Base-by-base conservation (phyloP, 78 protist genomes). In the Dictyostelium citrinum region DNA sequence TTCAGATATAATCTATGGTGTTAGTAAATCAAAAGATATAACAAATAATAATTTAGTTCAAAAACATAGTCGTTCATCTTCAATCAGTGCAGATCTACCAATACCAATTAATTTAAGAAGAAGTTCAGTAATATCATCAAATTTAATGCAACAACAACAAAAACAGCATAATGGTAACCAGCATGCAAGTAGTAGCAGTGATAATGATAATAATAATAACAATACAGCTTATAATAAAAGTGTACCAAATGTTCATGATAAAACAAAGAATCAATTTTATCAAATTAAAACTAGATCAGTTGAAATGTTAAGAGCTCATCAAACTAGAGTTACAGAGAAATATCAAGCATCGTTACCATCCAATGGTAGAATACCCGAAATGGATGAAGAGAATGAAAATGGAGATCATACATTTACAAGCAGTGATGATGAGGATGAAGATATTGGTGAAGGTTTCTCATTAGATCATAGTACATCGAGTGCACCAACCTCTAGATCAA, bases 251-350 rank as follows among this genome's bases (percentile, higher is more conserved):
- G 46, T 24, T n/a, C 51, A 37, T n/a, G 61, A 68, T 31, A 60
- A 78, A 78, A 29, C 33, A 67, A 24, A 70, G 10, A 80, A 80
- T 55, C 68, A 55, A 31, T 55, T 88, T 11, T 88, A 78, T 79
- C 78, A 78, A 31, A 64, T 88, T 10, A 88, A 88, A 78, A 31
- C 79, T 7, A 8, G 68, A 4, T 88, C 93, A 4, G 93, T 82
- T 31, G 93, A 88, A 27, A 88, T 88, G 85, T 51, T 88, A 31
- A 43, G 82, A 43, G 68, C 64, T 27, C 93, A 88, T 79, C 93
- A 88, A 64, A 45, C 58, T 7, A 58, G 77, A 41, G 24, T 88
- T 24, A 5, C 33, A 3, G 70, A 76, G 22, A 85, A 85, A 46
- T 67, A 77, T 45, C 45, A 70, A 33, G 43, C 37, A 16, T 33